Base-by-base conservation (phyloP, 2,329 filamentous ascomycete species). In the Colletotrichum orchidophilum region DNA sequence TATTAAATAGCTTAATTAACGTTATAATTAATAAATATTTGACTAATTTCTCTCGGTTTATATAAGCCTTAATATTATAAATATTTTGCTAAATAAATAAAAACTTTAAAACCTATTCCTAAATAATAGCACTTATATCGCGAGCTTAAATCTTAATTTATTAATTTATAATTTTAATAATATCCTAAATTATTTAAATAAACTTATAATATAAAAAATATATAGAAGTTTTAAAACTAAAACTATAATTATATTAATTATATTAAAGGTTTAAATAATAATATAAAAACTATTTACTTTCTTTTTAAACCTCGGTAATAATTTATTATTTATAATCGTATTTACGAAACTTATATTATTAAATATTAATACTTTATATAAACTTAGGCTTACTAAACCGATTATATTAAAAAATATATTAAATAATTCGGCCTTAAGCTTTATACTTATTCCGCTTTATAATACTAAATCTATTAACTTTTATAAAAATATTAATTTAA, bases 31-130 rank as follows among this genome's bases (percentile, higher is more conserved):
- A 55, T 12, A 26, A 57, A 21, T 63, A 50, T 8, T 72, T 62
- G 31, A 65, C 21, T 8, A 75, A 46, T 26, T 75, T 74, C 26
- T 74, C 67, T 26, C 55, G 54, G 31, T 64, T 73, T n/a, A 75
- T 71, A 9, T 62, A 55, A 55, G 59, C 31, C 31, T 69, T 8
- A 33, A 69, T 65, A 39, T 75, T 74, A 26, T 74, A 75, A 35
- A 65, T n/a, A n/a, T n/a, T n/a, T n/a, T n/a, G n/a, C n/a, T n/a
- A n/a, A n/a, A n/a, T n/a, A n/a, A n/a, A n/a, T 33, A 13, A 11
- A 11, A 64, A 63, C 5, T 70, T 66, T 21, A 68, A 65, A 49
- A 67, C 31, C 42, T 73, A 5, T 24, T 18, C 39, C 35, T 29
- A 68, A 59, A 42, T 72, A 68, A 29, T 72, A 65, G 15, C 67